Evolutionary conservation across 2,329 filamentous ascomycete species (phyloP).

Genomic region (Fusarium luffae): DNA sequence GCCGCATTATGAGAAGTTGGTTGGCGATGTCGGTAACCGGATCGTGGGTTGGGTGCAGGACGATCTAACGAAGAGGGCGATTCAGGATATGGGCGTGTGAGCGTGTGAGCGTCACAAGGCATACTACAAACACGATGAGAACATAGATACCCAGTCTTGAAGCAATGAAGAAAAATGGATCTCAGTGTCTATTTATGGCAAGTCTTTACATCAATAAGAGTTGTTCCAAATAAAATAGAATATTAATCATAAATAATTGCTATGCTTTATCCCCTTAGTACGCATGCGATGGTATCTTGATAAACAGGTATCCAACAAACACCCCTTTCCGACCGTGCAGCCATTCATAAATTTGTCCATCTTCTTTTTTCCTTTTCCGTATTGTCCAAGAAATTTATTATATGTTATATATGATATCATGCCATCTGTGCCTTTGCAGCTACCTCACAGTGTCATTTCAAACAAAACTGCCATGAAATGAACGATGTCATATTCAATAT

Average conservation of each 20-base stretch:
- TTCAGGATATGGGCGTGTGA: slow-evolving; percentile 43
- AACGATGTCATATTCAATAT: background rate
- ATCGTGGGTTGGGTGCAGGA: slow-evolving; percentile 78
- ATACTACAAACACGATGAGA: background rate
- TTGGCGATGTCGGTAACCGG: slow-evolving; percentile 76
- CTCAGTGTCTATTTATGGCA: background rate
- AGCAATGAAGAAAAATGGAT: background rate
- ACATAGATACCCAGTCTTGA: slow-evolving; percentile 11
- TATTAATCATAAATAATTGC: slow-evolving; percentile 33
- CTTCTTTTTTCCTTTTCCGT: slow-evolving; percentile 8
- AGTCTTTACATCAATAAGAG: background rate
- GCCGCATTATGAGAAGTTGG: slow-evolving; percentile 78
- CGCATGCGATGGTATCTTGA: slow-evolving; percentile 44
- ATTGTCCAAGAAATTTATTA: slow-evolving; percentile 37
- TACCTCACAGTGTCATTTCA: slow-evolving; percentile 3
- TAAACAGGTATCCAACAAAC: slow-evolving; percentile 35
- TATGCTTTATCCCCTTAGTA: slow-evolving; percentile 28
- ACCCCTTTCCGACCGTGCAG: slow-evolving; percentile 24
- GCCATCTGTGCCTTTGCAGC: background rate
- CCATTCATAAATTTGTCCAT: slow-evolving; percentile 18
- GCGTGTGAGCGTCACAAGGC: slow-evolving; percentile 2
- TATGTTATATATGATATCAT: slow-evolving; percentile 21
- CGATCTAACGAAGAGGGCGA: slow-evolving; percentile 60
- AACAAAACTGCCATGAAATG: slow-evolving; percentile 5
- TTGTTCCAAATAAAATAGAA: background rate